Evolutionary conservation across 2,329 filamentous ascomycete species (phyloP).

Genomic region (Geosmithia flava): DNA sequence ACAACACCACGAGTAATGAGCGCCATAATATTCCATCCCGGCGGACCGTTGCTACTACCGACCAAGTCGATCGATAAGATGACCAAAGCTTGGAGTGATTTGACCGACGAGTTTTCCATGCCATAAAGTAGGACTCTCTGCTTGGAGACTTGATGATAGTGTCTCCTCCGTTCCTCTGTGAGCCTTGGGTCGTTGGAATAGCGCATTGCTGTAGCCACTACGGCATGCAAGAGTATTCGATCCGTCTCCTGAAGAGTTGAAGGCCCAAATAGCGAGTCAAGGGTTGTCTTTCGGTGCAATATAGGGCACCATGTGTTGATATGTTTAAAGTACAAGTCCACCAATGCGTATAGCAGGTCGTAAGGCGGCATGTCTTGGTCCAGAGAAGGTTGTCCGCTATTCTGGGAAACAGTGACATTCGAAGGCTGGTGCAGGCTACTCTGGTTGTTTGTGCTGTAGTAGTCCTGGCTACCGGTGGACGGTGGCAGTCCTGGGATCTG

Average conservation of each 20-base stretch:
- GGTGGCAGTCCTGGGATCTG: conserved; percentile 21
- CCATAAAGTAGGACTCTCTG: conserved; percentile 79
- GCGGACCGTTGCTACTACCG: conserved; percentile 78
- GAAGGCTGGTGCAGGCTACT: conserved; percentile 40
- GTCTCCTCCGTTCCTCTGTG: conserved; percentile 57
- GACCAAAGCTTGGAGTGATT: conserved; percentile 74
- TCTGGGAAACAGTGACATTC: conserved; percentile 38
- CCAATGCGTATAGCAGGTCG: conserved; percentile 59
- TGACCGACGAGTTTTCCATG: conserved; percentile 81
- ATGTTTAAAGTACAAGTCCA: conserved; percentile 69
- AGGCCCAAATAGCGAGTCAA: conserved; percentile 72
- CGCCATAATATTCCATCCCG: conserved; percentile 85
- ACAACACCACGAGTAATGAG: conserved; percentile 82
- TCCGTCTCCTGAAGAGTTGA: conserved; percentile 69
- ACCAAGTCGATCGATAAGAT: conserved; percentile 78
- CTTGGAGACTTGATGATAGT: conserved; percentile 73
- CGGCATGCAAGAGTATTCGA: conserved; percentile 71
- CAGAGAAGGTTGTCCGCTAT: conserved; percentile 10
- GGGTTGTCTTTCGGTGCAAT: conserved; percentile 69
- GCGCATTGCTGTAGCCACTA: conserved; percentile 76
- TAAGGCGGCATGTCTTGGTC: conserved; percentile 64
- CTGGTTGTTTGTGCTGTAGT: conserved; percentile 28
- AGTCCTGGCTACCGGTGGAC: conserved; percentile 32
- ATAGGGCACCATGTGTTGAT: conserved; percentile 83
- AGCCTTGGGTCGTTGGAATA: conserved; percentile 70